Base-by-base conservation (phyloP, 805 yeast species). In the Zygotorulaspora sp. region DNA sequence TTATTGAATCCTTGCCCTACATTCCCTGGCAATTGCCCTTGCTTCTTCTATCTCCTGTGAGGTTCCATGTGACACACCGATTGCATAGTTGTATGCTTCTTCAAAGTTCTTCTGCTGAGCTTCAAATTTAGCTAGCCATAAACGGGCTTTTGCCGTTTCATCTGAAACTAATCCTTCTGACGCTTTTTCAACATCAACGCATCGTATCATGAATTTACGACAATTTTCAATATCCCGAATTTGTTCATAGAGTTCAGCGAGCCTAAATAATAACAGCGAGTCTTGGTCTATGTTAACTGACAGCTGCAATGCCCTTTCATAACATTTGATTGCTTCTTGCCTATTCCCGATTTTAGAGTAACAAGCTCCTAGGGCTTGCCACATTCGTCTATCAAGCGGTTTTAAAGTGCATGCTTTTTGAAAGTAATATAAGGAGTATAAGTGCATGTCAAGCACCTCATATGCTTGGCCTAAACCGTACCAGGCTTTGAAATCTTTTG, bases 401-500 rank as follows among this genome's bases (percentile, higher is more conserved):
- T 84, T 88, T 48, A 92, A 67, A 9, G 88, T 75, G 36, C 96
- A 82, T 0, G 97, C 96, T 34, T 82, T 72, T 62, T 92, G 96
- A 58, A 87, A 92, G 59, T 92, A 92, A 61, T 87, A 90, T 29
- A 89, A 67, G 0, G 97, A 89, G 55, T 89, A 92, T 43, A 85
- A 68, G 57, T 86, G 92, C 96, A 90, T 90, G 50, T 90, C 97
- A 39, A 90, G 66, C 8, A 92, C 95, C 60, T 92, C 98, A 58
- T 92, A 92, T 1, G 97, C 97, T 62, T 92, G 97, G 0, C 98
- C 99, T 36, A 92, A 68, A 2, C 98, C 98, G 61, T 90, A 92
- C 99, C 98, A 92, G 0, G 97, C 97, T 35, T 96, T 70, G 59
- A 84, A 94, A 58, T 92, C 98, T 54, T 83, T 81, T 30, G 79